These are phyloP conservation scores for Colletotrichum sp. DNA, from an alignment of 2,329 filamentous ascomycete genomes.

Conservation along the genomic window DNA sequence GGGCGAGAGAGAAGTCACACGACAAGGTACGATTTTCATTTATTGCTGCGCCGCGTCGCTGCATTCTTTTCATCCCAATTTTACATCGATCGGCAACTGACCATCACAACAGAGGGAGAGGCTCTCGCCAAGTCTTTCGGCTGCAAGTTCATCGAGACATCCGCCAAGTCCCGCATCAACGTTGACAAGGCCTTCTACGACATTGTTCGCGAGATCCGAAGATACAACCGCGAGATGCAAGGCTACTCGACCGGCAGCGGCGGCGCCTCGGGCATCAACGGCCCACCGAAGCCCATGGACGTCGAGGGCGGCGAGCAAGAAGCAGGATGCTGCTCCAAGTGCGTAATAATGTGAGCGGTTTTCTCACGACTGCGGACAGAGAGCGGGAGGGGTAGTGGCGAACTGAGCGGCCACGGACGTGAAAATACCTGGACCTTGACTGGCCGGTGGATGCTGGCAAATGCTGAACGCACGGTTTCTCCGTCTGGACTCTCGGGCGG, in stretches of 20 bases:
- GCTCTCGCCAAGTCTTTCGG: constrained; percentile 84
- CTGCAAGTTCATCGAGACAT: constrained; percentile 99
- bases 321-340: constrained; percentile 84
- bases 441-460: constrained; percentile 11
- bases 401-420: constrained; percentile 2
- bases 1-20: constrained; percentile 86
- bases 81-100: not conserved
- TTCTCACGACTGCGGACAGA: not conserved
- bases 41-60: not conserved
- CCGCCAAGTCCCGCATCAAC: constrained; percentile 96
- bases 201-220: constrained; percentile 95
- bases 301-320: constrained; percentile 72
- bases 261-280: constrained; percentile 64
- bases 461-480: constrained; percentile 14
- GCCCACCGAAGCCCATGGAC: constrained; percentile 77
- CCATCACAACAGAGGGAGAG: constrained; percentile 77
- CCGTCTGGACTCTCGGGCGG: constrained; percentile 12
- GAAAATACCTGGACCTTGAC: constrained; percentile 14
- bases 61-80: not conserved
- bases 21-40: constrained; percentile 73
- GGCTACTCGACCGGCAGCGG: constrained; percentile 79
- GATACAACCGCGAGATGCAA: constrained; percentile 98
- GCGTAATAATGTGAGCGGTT: constrained; percentile 78
- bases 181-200: constrained; percentile 99
- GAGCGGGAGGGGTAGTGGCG: constrained; percentile 1